Base-by-base conservation (phyloP, 768 basidiomycete genomes). In the Gloeostereum incarnatum region DNA sequence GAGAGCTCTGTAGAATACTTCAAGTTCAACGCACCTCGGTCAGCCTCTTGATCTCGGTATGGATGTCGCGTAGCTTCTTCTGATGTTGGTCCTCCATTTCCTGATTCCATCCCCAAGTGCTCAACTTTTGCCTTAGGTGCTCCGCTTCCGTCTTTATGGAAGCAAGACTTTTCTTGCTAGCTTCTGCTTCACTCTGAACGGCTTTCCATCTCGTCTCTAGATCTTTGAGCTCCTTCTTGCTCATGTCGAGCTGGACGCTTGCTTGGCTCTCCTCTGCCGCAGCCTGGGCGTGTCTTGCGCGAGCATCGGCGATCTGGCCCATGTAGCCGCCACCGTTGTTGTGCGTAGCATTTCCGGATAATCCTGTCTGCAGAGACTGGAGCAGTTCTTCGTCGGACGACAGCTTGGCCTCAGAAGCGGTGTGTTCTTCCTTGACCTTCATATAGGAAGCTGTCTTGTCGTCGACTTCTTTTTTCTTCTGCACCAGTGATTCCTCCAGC, bases 301-400 rank as follows among this genome's bases (percentile, higher is more conserved):
- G 78, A 0, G 92, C 87, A 10, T 88, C 80, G 1, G 92, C 86
- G 29, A 99, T 74, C 56, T 97, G 93, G 14, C 92, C 96, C 78
- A 98, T 83, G 58, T 97, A 98, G 0, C 96, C 96, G 2, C 92
- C 90, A 6, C 85, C 81, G 7, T 78, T 74, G 13, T 77, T 73
- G 27, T 77, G 78, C 41, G 74, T 77, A 20, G 68, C 59, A 36
- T 71, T 70, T 27, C 64, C 69, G 3, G 85, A 82, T 7, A 97
- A 75, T 31, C 96, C 96, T 0, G 94, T 98, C 33, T 94, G 69
- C 14, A 98, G 77, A 0, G 90, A 89, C 57, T 98, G 94, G 0
- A 98, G 70, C n/a, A 98, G 81, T 49, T 92, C 89, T 57, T 98
- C 93, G 11, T 81, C 73, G 14, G 76, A 83, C 10, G 71, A 55